Evolutionary conservation across 345 rosid species (phyloP).

Genomic region (Nasturtium officinale): DNA sequence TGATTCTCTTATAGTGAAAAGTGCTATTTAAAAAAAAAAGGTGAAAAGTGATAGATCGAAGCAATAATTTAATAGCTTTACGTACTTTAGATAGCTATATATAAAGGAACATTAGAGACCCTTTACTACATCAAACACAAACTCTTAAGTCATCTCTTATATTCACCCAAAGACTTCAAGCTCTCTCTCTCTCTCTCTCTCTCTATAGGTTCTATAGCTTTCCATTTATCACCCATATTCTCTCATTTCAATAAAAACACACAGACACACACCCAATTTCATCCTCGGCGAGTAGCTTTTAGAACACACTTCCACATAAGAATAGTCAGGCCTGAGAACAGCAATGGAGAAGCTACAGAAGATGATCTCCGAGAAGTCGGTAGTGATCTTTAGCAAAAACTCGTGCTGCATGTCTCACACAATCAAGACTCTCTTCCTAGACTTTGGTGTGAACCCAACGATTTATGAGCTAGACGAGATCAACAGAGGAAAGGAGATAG

Average conservation of each 20-base stretch:
- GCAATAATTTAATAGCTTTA: not conserved
- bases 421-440: constrained; percentile 61
- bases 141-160: constrained; percentile 19
- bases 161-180: not conserved
- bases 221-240: not conserved
- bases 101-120: constrained; percentile 14
- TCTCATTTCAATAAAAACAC: not conserved
- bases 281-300: not conserved
- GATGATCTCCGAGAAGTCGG: constrained; percentile 66
- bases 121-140: constrained; percentile 18
- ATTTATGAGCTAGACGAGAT: constrained; percentile 71
- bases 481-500: constrained; percentile 61
- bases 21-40: not conserved
- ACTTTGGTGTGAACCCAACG: constrained; percentile 69
- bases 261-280: too few relatives aligned
- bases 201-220: too few relatives aligned
- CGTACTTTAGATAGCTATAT: constrained; percentile 17
- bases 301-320: not conserved
- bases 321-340: too few relatives aligned
- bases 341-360: constrained; percentile 58
- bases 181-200: too few relatives aligned
- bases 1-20: constrained; percentile 8
- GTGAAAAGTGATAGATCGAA: not conserved
- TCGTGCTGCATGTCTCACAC: constrained; percentile 75
- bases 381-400: constrained; percentile 78